phyloP scores from a whole-genome alignment of 1,284 basidiomycete species.

The Ceratobasidium sp. region DNA sequence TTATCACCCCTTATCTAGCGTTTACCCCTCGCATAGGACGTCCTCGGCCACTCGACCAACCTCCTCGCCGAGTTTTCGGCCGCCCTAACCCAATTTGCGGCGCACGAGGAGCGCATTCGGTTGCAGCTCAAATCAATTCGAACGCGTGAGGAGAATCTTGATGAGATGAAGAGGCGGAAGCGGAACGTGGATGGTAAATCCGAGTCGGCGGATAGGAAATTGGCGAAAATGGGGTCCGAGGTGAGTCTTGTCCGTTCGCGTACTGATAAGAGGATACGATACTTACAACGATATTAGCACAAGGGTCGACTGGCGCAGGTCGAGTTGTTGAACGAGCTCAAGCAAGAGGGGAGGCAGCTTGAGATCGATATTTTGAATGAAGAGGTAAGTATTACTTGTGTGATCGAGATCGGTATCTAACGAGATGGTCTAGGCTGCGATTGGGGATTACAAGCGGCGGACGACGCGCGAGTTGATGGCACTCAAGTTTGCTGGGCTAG shows the following conservation, averaged over 20 bases:
- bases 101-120: slow-evolving; percentile 80
- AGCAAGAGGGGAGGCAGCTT: slow-evolving; percentile 82
- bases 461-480: slow-evolving; percentile 79
- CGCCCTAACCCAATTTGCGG: slow-evolving; percentile 78
- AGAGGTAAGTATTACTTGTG: slow-evolving; percentile 68
- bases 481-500: slow-evolving; percentile 88
- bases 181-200: slow-evolving; percentile 73
- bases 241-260: slow-evolving; percentile 49
- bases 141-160: slow-evolving; percentile 85
- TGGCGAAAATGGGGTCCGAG: slow-evolving; percentile 90
- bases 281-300: slow-evolving; percentile 61
- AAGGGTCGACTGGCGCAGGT: slow-evolving; percentile 86
- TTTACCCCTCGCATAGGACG: slow-evolving; percentile 67
- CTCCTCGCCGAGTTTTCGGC: slow-evolving; percentile 78
- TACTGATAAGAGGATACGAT: not conserved
- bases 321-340: slow-evolving; percentile 77
- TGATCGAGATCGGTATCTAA: no score
- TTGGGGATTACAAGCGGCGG: slow-evolving; percentile 88
- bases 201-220: slow-evolving; percentile 89
- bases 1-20: slow-evolving; percentile 41
- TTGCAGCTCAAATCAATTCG: slow-evolving; percentile 83
- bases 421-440: slow-evolving; percentile 15
- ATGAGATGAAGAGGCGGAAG: slow-evolving; percentile 77
- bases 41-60: slow-evolving; percentile 76
- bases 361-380: slow-evolving; percentile 88